These are phyloP conservation scores for Fomitopsis serialis DNA, from an alignment of 768 basidiomycete species.

Conservation along the genomic window DNA sequence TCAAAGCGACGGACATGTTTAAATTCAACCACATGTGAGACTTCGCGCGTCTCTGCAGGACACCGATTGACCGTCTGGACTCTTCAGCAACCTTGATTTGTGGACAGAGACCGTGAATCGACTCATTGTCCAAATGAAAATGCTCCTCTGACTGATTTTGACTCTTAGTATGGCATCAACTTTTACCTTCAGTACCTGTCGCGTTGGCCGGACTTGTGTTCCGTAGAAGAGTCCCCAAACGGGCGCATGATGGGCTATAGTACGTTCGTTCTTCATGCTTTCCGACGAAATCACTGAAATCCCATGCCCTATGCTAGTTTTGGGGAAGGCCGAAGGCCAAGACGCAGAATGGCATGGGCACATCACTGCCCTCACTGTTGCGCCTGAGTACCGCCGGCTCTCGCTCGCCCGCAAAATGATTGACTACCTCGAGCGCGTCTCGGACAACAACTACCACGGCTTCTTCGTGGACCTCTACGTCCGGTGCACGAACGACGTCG, in stretches of 20 bases:
- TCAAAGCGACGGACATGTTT: constrained; percentile 86
- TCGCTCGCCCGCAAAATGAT: constrained; percentile 86
- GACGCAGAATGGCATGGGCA: constrained; percentile 86
- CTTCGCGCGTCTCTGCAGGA: not conserved
- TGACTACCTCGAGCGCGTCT: constrained; percentile 78
- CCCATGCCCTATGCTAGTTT: constrained; percentile 46
- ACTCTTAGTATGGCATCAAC: constrained; percentile 71
- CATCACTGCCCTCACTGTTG: constrained; percentile 91
- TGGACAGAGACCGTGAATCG: constrained; percentile 91
- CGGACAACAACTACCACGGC: constrained; percentile 73
- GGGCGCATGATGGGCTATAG: constrained; percentile 93
- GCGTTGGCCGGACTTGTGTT: constrained; percentile 90
- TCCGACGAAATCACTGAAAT: not conserved
- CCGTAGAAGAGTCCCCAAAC: constrained; percentile 72
- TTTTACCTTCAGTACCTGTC: constrained; percentile 90
- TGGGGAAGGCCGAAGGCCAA: constrained; percentile 88
- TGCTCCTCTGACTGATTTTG: not conserved
- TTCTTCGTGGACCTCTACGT: constrained; percentile 97
- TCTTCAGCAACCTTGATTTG: constrained; percentile 79
- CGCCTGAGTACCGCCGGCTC: constrained; percentile 88
- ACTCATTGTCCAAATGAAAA: not conserved
- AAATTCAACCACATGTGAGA: constrained; percentile 87
- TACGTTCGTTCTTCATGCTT: constrained; percentile 31
- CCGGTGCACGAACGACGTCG: constrained; percentile 78
- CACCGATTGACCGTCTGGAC: too few relatives aligned